phyloP scores from a whole-genome alignment of 108 stramenopile genomes.

The Cyclostephanos tholiformis region DNA sequence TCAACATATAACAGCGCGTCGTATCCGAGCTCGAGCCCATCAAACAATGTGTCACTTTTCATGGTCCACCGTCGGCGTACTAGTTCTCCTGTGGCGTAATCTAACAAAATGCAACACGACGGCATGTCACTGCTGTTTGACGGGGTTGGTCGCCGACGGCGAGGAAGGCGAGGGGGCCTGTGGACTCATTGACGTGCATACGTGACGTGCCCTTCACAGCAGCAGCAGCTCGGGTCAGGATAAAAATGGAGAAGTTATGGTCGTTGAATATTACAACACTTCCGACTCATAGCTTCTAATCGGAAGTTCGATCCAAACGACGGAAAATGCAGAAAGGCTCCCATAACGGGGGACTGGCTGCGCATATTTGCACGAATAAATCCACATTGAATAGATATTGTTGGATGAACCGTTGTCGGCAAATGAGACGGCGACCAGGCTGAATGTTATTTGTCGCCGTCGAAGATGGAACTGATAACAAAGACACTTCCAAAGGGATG shows the following conservation, averaged over 20 bases:
- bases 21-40: conserved; percentile 7
- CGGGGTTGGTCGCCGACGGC: too few relatives aligned
- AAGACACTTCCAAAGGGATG: conserved; percentile 19
- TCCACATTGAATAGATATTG: conserved; percentile 17
- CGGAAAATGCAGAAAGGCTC: conserved; percentile 30
- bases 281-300: conserved; percentile 33
- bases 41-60: background rate
- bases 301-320: conserved; percentile 40
- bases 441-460: conserved; percentile 34
- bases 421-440: conserved; percentile 6
- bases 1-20: background rate
- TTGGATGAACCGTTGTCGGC: conserved; percentile 22
- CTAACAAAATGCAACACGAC: too few relatives aligned
- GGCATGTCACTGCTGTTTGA: too few relatives aligned
- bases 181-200: too few relatives aligned
- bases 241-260: conserved; percentile 28
- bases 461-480: conserved; percentile 16
- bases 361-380: conserved; percentile 33
- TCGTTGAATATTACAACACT: conserved; percentile 27
- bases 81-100: too few relatives aligned
- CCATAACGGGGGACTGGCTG: conserved; percentile 30
- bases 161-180: too few relatives aligned
- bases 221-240: conserved; percentile 21
- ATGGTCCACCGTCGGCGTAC: too few relatives aligned
- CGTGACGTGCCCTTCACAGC: conserved; percentile 36